Base-by-base conservation (phyloP, 1,284 basidiomycete species). In the Mycosarcoma mackinlayi region DNA sequence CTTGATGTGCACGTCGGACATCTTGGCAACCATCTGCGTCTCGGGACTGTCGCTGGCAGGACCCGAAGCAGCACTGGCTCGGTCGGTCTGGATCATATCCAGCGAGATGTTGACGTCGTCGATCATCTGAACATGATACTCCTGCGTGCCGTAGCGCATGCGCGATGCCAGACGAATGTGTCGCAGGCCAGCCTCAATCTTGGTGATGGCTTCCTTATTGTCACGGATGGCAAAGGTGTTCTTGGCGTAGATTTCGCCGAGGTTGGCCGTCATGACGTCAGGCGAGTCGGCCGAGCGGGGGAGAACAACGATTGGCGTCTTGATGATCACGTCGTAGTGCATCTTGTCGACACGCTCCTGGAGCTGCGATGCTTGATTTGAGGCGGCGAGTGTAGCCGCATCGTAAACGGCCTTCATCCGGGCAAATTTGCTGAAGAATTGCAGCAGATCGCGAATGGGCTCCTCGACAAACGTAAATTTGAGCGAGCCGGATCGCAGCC, bases 221-320 rank as follows among this genome's bases (percentile, higher is more conserved):
- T 84, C 83, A 46, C 84, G 82, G 33, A 85, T 84, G 14, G 85
- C 75, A 76, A 91, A 93, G 18, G 86, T 85, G 83, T 98, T 98
- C 62, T 87, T 88, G 27, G 93, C 93, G 33, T 86, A 87, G 51
- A 98, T 91, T 84, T 97, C 93, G 58, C 96, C 96, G 0, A 98
- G 87, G 50, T 91, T 88, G 84, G 96, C 87, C 4, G 90, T 87
- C 46, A 98, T 86, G 27, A 87, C 85, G 82, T 98, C 92, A 2
- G 84, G 84, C 6, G 90, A 89, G 16, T 86, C 82, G 4, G 90
- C 86, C 76, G 92, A 87, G 11, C 89, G 87, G 5, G 96, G 95
- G 74, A 98, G 89, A 19, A 97, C 86, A 38, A 98, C 84, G 73
- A 99, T 97, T 0, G 96, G 96, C 0, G 94, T 92, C 84, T 93